Percentiles rank a stretch among this genome's conserved stretches.
These are phyloP conservation scores for Magnusiomyces fungicola DNA, from an alignment of 1,139 yeast genomes.

Conservation along the genomic window DNA sequence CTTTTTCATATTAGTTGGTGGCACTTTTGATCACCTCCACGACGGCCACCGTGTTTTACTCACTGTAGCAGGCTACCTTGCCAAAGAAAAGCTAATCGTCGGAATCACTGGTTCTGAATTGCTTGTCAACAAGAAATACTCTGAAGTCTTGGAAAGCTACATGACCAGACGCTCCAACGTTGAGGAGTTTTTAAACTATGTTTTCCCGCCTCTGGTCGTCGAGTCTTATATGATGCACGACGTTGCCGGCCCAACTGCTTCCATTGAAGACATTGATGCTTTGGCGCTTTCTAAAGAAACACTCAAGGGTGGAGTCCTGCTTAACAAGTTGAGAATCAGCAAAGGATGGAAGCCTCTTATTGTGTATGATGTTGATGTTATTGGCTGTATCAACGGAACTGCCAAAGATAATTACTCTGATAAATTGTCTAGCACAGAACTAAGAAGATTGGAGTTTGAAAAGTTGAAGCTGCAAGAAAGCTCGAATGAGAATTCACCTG, in stretches of 20 bases:
- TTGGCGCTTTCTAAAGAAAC: slow-evolving; percentile 80
- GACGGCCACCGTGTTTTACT: slow-evolving; percentile 89
- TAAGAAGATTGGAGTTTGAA: slow-evolving; percentile 34
- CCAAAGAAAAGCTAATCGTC: slow-evolving; percentile 50
- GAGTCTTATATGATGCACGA: slow-evolving; percentile 63
- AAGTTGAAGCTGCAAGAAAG: slow-evolving; percentile 7
- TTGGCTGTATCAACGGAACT: slow-evolving; percentile 45
- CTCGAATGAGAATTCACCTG: too few relatives aligned
- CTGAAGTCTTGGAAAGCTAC: slow-evolving; percentile 56
- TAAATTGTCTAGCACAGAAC: slow-evolving; percentile 75
- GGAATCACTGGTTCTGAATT: slow-evolving; percentile 83
- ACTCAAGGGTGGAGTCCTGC: slow-evolving; percentile 59
- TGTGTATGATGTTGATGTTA: slow-evolving; percentile 57
- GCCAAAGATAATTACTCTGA: slow-evolving; percentile 54
- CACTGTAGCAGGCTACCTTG: slow-evolving; percentile 61
- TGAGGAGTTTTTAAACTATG: slow-evolving; percentile 39
- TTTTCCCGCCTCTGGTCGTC: slow-evolving; percentile 40
- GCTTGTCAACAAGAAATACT: slow-evolving; percentile 65
- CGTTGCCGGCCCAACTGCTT: slow-evolving; percentile 91
- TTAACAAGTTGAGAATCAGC: slow-evolving; percentile 56
- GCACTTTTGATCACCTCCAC: slow-evolving; percentile 94
- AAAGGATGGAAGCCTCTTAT: slow-evolving; percentile 49
- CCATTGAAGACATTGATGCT: slow-evolving; percentile 65
- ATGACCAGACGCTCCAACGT: slow-evolving; percentile 45
- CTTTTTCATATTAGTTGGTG: slow-evolving; percentile 57